Conservation (phyloP, 148 eudicot genomes). For the Nyssa sinensis region DNA sequence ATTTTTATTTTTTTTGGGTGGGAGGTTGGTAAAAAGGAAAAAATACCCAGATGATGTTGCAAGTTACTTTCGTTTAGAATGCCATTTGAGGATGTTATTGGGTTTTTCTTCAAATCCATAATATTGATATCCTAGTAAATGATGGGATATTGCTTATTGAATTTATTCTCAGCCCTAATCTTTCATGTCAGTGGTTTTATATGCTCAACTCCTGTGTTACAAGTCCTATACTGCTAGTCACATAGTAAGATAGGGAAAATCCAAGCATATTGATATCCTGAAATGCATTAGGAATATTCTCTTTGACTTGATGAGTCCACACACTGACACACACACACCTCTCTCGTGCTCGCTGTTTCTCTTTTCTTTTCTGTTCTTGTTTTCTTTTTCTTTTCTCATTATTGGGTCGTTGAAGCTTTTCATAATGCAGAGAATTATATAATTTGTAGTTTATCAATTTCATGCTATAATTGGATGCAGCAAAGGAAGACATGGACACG, state of each 20-base stretch:
- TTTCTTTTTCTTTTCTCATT: neutral
- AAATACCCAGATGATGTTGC: neutral
- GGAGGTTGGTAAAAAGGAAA: neutral
- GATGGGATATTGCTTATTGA: neutral
- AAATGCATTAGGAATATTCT: neutral
- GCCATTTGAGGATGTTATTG: neutral
- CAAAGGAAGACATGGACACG: conserved; percentile 89
- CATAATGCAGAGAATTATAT: neutral
- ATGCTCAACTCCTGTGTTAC: too few relatives aligned
- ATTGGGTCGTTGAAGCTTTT: neutral
- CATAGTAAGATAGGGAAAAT: too few relatives aligned
- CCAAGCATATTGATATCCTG: neutral
- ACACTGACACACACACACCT: too few relatives aligned
- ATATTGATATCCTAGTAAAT: neutral
- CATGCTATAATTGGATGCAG: conserved; percentile 34
- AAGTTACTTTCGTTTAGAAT: neutral
- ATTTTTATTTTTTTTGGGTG: too few relatives aligned
- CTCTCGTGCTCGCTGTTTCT: neutral
- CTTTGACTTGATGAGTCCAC: neutral
- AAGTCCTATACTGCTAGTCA: too few relatives aligned
- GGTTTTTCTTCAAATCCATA: neutral
- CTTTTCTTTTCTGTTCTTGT: neutral
- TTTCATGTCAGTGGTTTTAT: neutral
- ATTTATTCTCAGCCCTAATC: neutral
- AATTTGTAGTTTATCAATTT: neutral